Percentiles rank a stretch among this genome's conserved stretches.
phyloP scores from a whole-genome alignment of 139 green algal genomes.

The Chlamydomonas incerta region DNA sequence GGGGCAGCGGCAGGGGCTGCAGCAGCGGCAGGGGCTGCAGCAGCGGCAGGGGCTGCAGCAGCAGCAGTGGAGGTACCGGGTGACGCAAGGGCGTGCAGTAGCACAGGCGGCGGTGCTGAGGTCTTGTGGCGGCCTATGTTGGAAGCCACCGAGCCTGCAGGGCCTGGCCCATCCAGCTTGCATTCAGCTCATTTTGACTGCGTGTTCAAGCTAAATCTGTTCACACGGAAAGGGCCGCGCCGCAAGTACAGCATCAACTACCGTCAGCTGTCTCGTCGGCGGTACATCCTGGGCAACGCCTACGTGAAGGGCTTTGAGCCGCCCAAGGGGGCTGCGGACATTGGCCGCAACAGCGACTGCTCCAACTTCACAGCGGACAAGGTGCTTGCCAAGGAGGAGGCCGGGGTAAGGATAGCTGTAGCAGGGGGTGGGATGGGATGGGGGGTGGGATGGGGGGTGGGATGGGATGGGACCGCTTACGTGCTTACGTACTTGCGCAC shows the following conservation, averaged over 20 bases:
- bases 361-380: slow-evolving; percentile 7
- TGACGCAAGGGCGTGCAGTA: too few species aligned
- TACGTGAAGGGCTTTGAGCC: neutral
- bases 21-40: too few species aligned
- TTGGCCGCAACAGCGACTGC: neutral
- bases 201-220: neutral
- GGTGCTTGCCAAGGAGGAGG: neutral
- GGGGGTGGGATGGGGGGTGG: too few species aligned
- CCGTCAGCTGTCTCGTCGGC: neutral
- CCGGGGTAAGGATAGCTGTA: too few species aligned
- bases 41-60: neutral
- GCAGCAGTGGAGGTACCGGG: neutral
- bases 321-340: neutral
- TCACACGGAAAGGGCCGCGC: neutral
- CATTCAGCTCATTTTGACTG: neutral
- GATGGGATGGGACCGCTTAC: too few species aligned
- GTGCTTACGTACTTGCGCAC: too few species aligned
- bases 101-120: too few species aligned
- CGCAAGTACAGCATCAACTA: neutral
- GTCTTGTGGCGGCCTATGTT: too few species aligned
- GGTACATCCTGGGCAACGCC: neutral
- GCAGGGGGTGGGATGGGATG: too few species aligned
- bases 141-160: neutral
- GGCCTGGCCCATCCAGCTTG: neutral
- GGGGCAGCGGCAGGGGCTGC: neutral